phyloP scores from a whole-genome alignment of 2,329 filamentous ascomycete species.

The Sporothrix humicola region DNA sequence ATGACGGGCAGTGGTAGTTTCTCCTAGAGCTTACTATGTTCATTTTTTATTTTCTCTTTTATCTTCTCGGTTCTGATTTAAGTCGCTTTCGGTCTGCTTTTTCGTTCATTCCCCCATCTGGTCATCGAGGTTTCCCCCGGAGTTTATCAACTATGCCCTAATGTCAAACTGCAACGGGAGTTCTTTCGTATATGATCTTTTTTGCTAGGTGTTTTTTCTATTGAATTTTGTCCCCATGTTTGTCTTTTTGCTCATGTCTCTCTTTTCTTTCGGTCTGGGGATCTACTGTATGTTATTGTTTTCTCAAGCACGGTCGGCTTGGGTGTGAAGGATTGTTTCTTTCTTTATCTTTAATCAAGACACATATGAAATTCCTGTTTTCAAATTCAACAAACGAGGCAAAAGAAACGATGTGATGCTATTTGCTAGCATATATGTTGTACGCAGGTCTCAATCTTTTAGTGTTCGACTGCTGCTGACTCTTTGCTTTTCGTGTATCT shows the following conservation, averaged over 20 bases:
- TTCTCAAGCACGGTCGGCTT: background rate
- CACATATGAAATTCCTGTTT: background rate
- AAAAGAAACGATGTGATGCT: background rate
- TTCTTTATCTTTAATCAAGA: no score
- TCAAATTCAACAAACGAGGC: constrained; percentile 22
- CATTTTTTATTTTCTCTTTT: background rate
- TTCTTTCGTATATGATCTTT: background rate
- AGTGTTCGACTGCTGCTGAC: no score
- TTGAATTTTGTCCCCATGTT: background rate
- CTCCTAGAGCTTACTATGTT: no score
- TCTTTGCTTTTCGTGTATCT: no score
- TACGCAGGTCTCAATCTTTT: no score
- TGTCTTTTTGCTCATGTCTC: background rate
- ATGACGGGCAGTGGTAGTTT: background rate
- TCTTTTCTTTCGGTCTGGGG: background rate
- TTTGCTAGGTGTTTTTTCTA: background rate
- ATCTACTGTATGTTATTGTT: background rate
- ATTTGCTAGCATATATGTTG: no score
- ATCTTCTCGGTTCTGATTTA: background rate
- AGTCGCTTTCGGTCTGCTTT: no score
- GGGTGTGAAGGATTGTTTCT: background rate
- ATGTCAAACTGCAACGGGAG: constrained; percentile 5
- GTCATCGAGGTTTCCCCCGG: constrained; percentile 3
- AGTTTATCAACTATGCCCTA: background rate
- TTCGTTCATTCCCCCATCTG: no score